These are phyloP conservation scores for Scedosporium dehoogii DNA, from an alignment of 2,329 filamentous ascomycete species.

Conservation along the genomic window DNA sequence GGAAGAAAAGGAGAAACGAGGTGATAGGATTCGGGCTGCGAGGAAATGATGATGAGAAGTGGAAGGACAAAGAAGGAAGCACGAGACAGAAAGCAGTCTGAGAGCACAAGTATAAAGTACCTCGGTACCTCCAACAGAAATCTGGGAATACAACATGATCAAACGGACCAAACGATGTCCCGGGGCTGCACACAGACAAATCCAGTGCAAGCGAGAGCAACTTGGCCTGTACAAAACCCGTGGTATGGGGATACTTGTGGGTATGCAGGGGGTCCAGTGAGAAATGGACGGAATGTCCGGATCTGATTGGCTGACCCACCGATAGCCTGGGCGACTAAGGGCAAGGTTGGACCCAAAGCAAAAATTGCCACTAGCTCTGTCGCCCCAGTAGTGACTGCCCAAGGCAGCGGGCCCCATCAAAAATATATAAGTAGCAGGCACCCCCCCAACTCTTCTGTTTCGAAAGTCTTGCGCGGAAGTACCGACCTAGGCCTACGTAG, in stretches of 20 bases:
- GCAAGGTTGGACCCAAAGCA: constrained; percentile 26
- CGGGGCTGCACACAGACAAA: neutral
- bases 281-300: neutral
- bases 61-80: neutral
- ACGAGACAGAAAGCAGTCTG: neutral
- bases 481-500: constrained; percentile 45
- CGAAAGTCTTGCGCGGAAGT: constrained; percentile 42
- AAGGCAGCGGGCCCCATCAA: constrained; percentile 25
- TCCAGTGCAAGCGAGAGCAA: neutral
- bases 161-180: constrained; percentile 1
- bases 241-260: neutral
- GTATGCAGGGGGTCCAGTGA: constrained; percentile 4
- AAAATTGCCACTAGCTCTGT: constrained; percentile 32
- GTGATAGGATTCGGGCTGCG: neutral
- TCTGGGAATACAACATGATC: constrained; percentile 3
- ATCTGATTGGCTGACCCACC: constrained; percentile 10
- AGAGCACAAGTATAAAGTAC: neutral
- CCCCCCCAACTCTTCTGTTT: constrained; percentile 38
- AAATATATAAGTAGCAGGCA: constrained; percentile 50
- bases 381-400: constrained; percentile 33
- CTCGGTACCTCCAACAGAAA: neutral
- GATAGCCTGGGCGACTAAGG: constrained; percentile 25
- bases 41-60: constrained; percentile 1
- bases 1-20: neutral
- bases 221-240: neutral